Conservation (phyloP, 2,329 filamentous ascomycete genomes). For the Chaetomiaceae sp. region DNA sequence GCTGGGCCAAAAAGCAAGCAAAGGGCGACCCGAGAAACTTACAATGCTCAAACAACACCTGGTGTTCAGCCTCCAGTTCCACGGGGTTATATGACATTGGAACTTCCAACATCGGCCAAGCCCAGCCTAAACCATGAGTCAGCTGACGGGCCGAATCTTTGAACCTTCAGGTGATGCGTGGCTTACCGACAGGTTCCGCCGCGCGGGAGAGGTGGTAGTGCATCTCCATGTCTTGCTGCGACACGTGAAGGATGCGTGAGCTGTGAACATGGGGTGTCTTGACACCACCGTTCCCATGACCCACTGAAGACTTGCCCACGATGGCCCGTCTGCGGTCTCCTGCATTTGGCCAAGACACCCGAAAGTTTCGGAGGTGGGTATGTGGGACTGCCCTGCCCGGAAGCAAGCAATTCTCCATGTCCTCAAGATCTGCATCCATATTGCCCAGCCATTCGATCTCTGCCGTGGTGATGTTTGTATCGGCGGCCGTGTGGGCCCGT, state of each 20-base stretch:
- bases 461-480: no score
- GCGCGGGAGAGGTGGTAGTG: slow-evolving; percentile 16
- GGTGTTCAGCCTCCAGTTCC: slow-evolving; percentile 9
- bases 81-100: slow-evolving; percentile 17
- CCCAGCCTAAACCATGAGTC: not conserved
- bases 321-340: slow-evolving; percentile 19
- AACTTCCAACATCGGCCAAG: slow-evolving; percentile 8
- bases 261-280: slow-evolving; percentile 1
- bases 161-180: not conserved
- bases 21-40: not conserved
- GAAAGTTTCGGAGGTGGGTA: not conserved
- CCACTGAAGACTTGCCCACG: slow-evolving; percentile 10
- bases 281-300: not conserved
- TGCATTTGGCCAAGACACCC: slow-evolving; percentile 22
- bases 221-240: slow-evolving; percentile 19
- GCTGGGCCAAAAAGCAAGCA: no score
- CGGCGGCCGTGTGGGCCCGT: no score
- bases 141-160: not conserved
- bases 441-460: no score
- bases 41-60: slow-evolving; percentile 10
- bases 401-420: no score
- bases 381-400: no score
- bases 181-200: not conserved
- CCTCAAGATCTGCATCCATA: no score
- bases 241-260: slow-evolving; percentile 17